Conservation (phyloP, 176 grass and related monocot genomes). For the Secale cereale region DNA sequence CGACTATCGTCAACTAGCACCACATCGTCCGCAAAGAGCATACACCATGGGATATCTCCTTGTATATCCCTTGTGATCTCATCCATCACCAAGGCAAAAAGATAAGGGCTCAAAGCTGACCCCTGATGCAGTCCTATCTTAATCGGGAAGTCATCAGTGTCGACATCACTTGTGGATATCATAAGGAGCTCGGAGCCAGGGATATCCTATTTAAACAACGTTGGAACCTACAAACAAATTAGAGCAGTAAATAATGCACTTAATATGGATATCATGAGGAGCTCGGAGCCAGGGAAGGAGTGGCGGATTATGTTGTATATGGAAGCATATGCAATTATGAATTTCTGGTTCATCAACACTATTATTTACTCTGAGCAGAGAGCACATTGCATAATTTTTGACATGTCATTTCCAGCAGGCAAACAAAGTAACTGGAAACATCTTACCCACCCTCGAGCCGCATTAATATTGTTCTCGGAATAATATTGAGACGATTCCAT, state of each 20-base stretch:
- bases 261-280: background rate
- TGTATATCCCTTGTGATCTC: too few relatives aligned
- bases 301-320: background rate
- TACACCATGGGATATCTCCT: too few relatives aligned
- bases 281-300: background rate
- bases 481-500: conserved; percentile 99
- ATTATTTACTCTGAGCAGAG: background rate
- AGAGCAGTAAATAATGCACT: background rate
- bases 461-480: conserved; percentile 72
- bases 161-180: too few relatives aligned
- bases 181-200: too few relatives aligned
- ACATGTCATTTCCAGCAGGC: conserved; percentile 12
- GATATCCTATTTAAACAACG: background rate
- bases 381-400: background rate
- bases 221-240: conserved; percentile 1
- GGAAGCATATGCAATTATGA: background rate
- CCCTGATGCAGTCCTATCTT: too few relatives aligned
- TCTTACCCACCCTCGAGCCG: conserved; percentile 97
- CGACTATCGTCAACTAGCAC: too few relatives aligned
- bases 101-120: too few relatives aligned
- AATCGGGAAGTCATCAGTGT: too few relatives aligned
- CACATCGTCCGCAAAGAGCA: too few relatives aligned
- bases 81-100: too few relatives aligned
- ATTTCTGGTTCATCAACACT: background rate
- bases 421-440: conserved; percentile 14